Conservation (phyloP, 805 yeast genomes). For the Crinitomyces ghanaensis region DNA sequence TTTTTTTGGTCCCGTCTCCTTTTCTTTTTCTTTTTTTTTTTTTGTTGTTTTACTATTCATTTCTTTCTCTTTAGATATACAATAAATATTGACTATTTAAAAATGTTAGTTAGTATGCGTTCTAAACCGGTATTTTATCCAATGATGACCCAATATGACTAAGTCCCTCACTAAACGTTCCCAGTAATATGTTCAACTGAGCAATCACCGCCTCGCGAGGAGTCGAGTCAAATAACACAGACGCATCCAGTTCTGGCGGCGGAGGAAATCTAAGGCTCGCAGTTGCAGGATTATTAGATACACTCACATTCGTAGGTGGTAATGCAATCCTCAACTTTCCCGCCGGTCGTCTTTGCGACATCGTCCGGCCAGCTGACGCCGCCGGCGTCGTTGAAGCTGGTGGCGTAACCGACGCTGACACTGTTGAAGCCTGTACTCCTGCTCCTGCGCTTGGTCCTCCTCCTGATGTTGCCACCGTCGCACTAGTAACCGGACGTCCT, state of each 20-base stretch:
- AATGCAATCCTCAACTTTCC: neutral
- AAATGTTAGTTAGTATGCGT: no score
- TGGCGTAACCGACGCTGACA: constrained; percentile 6
- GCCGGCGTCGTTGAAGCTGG: neutral
- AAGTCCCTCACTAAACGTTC: constrained; percentile 20
- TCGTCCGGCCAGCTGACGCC: neutral
- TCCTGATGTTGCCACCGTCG: constrained; percentile 17
- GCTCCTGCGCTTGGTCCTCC: constrained; percentile 18
- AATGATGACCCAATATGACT: no score
- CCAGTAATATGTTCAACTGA: constrained; percentile 25
- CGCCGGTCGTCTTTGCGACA: neutral
- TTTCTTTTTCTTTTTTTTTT: no score
- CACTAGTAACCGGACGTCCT: constrained; percentile 19
- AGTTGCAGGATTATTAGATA: neutral
- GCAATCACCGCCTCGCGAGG: constrained; percentile 23
- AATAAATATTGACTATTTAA: no score
- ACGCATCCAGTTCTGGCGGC: constrained; percentile 26
- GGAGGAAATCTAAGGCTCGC: constrained; percentile 10
- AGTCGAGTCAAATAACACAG: constrained; percentile 28
- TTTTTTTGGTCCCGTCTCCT: no score
- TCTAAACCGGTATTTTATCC: no score
- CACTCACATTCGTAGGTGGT: neutral
- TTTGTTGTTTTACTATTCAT: no score
- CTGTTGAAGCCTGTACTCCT: constrained; percentile 22
- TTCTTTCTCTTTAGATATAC: no score